These are phyloP conservation scores for Amoebophrya sp. DNA, from an alignment of 169 alveolate species.

Conservation along the genomic window DNA sequence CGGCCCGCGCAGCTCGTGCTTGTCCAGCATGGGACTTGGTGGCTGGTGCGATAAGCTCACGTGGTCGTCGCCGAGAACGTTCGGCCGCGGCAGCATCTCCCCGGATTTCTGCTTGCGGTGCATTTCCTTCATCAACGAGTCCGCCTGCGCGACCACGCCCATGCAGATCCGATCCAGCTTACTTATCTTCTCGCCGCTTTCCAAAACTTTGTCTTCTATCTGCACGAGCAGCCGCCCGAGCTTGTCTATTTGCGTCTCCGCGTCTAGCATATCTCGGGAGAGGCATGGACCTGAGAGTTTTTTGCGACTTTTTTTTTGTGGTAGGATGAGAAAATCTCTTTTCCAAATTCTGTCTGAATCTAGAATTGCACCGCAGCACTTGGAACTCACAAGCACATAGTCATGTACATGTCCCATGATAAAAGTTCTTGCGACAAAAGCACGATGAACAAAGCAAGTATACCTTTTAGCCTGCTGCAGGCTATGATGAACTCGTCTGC, in stretches of 20 bases:
- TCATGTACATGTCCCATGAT: background rate
- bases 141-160: slow-evolving; percentile 2
- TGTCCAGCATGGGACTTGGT: too few relatives aligned
- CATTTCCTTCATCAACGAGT: background rate
- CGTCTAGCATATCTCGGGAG: background rate
- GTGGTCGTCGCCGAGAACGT: background rate
- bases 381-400: background rate
- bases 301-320: too few relatives aligned
- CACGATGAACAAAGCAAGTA: background rate
- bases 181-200: background rate
- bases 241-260: background rate
- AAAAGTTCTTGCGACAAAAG: background rate
- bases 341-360: too few relatives aligned
- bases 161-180: background rate
- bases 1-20: too few relatives aligned
- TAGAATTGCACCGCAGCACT: background rate
- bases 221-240: background rate
- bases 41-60: too few relatives aligned
- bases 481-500: background rate
- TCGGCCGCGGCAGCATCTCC: background rate
- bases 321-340: too few relatives aligned
- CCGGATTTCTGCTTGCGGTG: background rate
- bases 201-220: background rate
- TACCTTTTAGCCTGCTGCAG: background rate
- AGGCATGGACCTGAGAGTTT: too few relatives aligned